Base-by-base conservation (phyloP, 179 eudicot species). In the Beta corolliflora region DNA sequence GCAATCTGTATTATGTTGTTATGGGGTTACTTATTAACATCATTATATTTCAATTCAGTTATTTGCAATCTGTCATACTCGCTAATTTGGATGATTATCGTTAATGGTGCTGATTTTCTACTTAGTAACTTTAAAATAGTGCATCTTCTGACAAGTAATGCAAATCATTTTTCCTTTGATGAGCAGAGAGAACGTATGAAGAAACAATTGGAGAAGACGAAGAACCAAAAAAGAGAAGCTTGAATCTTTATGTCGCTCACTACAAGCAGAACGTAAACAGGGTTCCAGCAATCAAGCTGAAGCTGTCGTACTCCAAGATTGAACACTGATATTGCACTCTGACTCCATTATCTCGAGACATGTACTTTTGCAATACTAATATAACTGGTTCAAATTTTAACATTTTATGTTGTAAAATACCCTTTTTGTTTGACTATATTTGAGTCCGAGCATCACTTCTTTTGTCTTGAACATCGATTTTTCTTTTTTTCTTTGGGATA, bases 251-350 rank as follows among this genome's bases (percentile, higher is more conserved):
- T 96, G 99, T 69, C 89, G 99, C 52, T 94, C 94, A 18, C 93
- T 96, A 79, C 99, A 96, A 86, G 98, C 94, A 45, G 98, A 96
- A 79, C 88, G 99, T 89, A 96, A 94, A 85, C 95, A 89, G 85
- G 86, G 64, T 71, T 67, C 82, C 44, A 76, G 67, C 10, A 77
- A 66, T 84, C 79, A 73, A 21, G 45, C 73, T 44, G 84, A 81
- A 60, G 18, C 87, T 50, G 84, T 60, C 80, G 67, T 68, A 67
- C 48, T 25, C 50, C 68, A 81, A 60, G 80, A 78, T 15, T 81
- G 82, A 84, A 18, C 15, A 31, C 63, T 25, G 9, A 11, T 63
- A 21, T 59, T 25, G 44, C 45, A 75, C 13, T 4, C 36, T 8
- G 41, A 21, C 85, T 53, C 25, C 11, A 9, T n/a, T 44, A 56